Evolutionary conservation across 331 rosid species (phyloP), one percentile per base, ranked within the genome.

Genomic region (Malus hybrid): DNA sequence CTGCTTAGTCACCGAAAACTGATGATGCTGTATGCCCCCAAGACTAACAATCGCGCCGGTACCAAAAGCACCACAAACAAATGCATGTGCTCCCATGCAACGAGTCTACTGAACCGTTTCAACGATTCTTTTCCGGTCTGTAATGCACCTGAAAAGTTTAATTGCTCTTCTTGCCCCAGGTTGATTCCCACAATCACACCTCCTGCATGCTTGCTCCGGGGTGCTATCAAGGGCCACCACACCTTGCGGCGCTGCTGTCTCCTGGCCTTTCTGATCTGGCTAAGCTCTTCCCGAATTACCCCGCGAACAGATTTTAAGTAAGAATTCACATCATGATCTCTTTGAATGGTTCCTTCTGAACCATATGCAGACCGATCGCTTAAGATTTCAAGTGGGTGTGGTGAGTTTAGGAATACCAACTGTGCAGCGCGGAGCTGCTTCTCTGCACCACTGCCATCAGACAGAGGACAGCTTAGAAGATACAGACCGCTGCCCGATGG

Each of bases 321-420:
- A 32, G 97, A 94, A 60, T n/a, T 87, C 96, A 94, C 82, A 81
- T 94, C 99, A 71, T 94, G 99, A 67, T 94, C 97, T 85, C 99
- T 84, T 22, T 87, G 97, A 56, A 94, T 85, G n/a, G 83, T 71
- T 80, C 99, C 99, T 12, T 86, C 93, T 0, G 95, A 87, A 20
- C 99, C 99, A 72, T 94, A 94, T 2, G 99, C 90, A 8, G 93
- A 86, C 19, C 96, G 84, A 57, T 92, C 93, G 28, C 96, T 88
- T 60, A 94, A 70, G 71, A 86, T 92, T 83, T 94, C 99, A 1
- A 94, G 97, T 32, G 99, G 99, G 81, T 94, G 99, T 2, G 99
- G 99, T 4, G 99, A 81, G 90, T 90, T 92, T 36, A 92, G 72
- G 82, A 88, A 91, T 22, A 76, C 78, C 77, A 77, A 69, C 34